Percentiles rank a stretch among this genome's conserved stretches.
Evolutionary conservation across 1,284 basidiomycete genomes (phyloP).

Genomic region (Caloboletus firmus): DNA sequence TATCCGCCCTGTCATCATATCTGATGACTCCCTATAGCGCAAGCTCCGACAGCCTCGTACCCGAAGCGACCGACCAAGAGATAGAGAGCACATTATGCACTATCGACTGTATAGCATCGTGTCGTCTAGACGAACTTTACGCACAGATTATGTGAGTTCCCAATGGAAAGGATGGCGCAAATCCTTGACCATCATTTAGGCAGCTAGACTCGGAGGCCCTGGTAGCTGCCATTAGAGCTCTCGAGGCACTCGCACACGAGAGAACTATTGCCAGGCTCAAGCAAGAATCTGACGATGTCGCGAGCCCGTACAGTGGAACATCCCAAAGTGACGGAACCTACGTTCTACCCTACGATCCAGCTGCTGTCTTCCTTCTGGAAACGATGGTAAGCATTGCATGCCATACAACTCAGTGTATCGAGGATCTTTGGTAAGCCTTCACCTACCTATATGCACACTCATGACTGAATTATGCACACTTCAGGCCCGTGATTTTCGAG

Average conservation of each 20-base stretch:
- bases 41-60: constrained; percentile 69
- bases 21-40: constrained; percentile 90
- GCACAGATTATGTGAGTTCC: constrained; percentile 80
- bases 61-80: constrained; percentile 84
- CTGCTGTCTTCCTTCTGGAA: constrained; percentile 91
- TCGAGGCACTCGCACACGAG: constrained; percentile 89
- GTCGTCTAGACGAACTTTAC: constrained; percentile 92
- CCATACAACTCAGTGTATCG: constrained; percentile 74
- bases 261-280: constrained; percentile 75
- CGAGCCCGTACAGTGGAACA: constrained; percentile 35
- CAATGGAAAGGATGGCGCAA: neutral
- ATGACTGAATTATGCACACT: neutral
- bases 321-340: constrained; percentile 43
- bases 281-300: constrained; percentile 60
- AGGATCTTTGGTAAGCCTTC: constrained; percentile 76
- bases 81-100: constrained; percentile 94
- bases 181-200: constrained; percentile 42
- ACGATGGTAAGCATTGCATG: constrained; percentile 88
- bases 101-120: constrained; percentile 93
- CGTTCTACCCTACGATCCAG: constrained; percentile 87
- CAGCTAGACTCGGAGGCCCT: constrained; percentile 77
- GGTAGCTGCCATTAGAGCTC: constrained; percentile 77
- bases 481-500: constrained; percentile 89
- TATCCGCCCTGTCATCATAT: constrained; percentile 95
- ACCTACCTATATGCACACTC: neutral